Base-by-base conservation (phyloP, 2,329 filamentous ascomycete genomes). In the Colletotrichum horii region DNA sequence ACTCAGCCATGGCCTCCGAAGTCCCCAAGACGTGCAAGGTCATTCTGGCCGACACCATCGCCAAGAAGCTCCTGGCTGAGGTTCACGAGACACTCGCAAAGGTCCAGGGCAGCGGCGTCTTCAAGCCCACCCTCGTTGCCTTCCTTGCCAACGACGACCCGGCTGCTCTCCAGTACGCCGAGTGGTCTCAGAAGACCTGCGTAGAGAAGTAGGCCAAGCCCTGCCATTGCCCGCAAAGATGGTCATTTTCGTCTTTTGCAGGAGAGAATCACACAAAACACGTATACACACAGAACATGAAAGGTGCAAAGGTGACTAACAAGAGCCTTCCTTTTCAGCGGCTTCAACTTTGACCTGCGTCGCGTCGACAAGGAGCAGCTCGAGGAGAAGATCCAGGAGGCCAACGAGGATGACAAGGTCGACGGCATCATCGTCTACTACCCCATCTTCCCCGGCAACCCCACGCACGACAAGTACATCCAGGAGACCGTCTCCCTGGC, bases 351-450 rank as follows among this genome's bases (percentile, higher is more conserved):
- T 84, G 93, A 96, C 79, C 91, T 98, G 76, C 94, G 94, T 79
- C 91, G 93, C 82, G 93, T 98, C 68, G 91, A 94, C 81, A 96
- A 96, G 83, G 96, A 98, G 82, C 90, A 93, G 62, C 94, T 98
- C 77, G 97, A 99, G 88, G 95, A 98, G 80, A 93, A 93, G 78
- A 94, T 99, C 82, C 91, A 96, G 79, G 90, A 91, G 79, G 96
- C 96, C 82, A 99, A 99, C 85, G 87, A 91, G 36, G 95, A 98
- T 84, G 83, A 90, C 72, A 82, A 86, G 19, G 92, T 98, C 77
- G 95, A 98, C 85, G 96, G 91, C 80, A 98, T 98, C 82, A 97
- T 99, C 79, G 95, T 99, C 83, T 99, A 99, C 90, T 99, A 98
- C 85, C 97, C 97, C 71, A 97, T 99, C 86, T 98, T 98, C 84